Base-by-base conservation (phyloP, 139 green algal genomes). In the Chlamydomonas sphaeroides region DNA sequence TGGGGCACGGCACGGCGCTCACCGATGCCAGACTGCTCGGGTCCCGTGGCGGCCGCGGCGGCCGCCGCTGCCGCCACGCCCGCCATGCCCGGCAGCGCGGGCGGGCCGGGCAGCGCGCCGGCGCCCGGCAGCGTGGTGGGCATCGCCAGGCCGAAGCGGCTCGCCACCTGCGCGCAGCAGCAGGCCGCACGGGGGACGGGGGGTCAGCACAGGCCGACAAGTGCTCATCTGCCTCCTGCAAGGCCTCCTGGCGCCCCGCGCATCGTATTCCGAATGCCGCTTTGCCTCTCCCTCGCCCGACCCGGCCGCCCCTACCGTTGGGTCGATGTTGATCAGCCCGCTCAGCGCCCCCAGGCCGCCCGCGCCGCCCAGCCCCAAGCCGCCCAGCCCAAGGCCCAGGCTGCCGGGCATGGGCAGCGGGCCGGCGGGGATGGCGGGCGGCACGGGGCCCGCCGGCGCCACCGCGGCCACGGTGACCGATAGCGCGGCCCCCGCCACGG, bases 401-500 rank as follows among this genome's bases (percentile, higher is more conserved):
- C 65, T 20, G 65, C 41, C 75, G 3, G 17, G 61, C 51, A 78
- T 38, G 7, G 77, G 48, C 45, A 63, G 61, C 28, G 76, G 36
- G 14, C 36, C 76, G 17, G 77, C 77, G 17, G 48, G 11, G 4
- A 30, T 35, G 14, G 65, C 48, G 10, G 65, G 49, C 5, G 48
- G 23, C 33, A 45, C 77, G 30, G 36, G 28, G 5, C 48, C 41
- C 20, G 25, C 26, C 20, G 48, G 62, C 21, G 45, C n/a, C 2
- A 75, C 65, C 23, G 77, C 66, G 8, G 77, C 66, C 20, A 75
- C n/a, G 17, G 75, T 62, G 28, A 93, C 91, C 72, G 80, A 89
- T 53, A 97, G 86, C 41, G 82, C 78, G 30, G 84, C 57, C 3
- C 90, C 94, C 26, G 85, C 89, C 38, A 97, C 87, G 63, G 93